These are phyloP conservation scores for Coprinopsis strossmayeri DNA, from an alignment of 768 basidiomycete genomes.

Conservation along the genomic window DNA sequence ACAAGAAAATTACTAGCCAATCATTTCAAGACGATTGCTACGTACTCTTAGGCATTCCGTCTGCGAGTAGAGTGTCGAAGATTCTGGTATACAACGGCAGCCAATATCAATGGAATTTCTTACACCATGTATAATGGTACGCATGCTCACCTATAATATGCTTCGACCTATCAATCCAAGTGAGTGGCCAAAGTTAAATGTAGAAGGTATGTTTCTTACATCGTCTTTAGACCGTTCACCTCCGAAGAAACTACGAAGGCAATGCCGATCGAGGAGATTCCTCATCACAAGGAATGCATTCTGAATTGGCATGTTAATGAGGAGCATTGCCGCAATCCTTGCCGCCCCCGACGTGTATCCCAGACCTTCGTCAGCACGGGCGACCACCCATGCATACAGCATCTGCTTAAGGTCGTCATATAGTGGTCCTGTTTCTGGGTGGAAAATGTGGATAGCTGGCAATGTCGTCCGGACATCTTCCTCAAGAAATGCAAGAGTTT, in stretches of 20 bases:
- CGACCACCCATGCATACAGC: conserved; percentile 82
- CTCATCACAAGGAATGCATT: conserved; percentile 79
- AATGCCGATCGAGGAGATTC: conserved; percentile 81
- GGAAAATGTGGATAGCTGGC: conserved; percentile 76
- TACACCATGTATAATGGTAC: no score
- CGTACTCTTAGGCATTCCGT: conserved; percentile 90
- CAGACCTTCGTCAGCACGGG: conserved; percentile 76
- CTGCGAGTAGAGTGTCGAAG: conserved; percentile 87
- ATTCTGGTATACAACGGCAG: conserved; percentile 43
- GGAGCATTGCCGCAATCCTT: conserved; percentile 79
- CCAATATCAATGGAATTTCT: no score
- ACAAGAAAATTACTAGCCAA: conserved; percentile 1
- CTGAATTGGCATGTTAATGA: conserved; percentile 72
- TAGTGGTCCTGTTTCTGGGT: conserved; percentile 68
- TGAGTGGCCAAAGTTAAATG: conserved; percentile 15
- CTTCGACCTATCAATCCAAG: conserved; percentile 60
- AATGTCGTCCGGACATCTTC: conserved; percentile 70
- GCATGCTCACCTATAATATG: conserved; percentile 70
- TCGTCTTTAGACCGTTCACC: conserved; percentile 66
- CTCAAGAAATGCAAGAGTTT: conserved; percentile 60
- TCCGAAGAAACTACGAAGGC: conserved; percentile 80
- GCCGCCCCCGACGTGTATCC: conserved; percentile 66
- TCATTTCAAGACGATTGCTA: neutral
- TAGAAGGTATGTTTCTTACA: conserved; percentile 42
- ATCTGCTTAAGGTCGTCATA: conserved; percentile 80